Evolutionary conservation across 345 rosid genomes (phyloP).

Genomic region (Melaleuca quinquenervia): DNA sequence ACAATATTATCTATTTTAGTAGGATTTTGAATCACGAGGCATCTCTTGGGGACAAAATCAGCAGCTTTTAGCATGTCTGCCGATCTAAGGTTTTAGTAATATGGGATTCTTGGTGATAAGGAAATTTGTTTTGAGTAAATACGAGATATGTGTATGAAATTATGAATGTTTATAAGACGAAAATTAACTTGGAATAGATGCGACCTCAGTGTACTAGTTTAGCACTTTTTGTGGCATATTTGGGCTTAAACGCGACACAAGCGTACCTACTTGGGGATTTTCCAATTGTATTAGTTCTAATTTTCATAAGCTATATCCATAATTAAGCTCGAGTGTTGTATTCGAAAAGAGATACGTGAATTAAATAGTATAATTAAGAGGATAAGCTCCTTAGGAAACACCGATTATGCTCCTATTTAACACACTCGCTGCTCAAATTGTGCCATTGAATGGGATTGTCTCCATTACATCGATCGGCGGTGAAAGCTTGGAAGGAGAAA

Average conservation of each 20-base stretch:
- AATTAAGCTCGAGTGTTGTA: not conserved
- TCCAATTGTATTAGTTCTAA: not conserved
- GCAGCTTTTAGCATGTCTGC: not conserved
- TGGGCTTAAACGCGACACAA: not conserved
- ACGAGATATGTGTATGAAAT: not conserved
- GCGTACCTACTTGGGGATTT: not conserved
- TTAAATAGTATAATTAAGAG: not conserved
- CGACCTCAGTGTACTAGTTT: fast-evolving
- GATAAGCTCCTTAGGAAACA: not conserved
- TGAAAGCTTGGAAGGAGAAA: not conserved
- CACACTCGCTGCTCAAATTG: not conserved
- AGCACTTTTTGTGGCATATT: not conserved
- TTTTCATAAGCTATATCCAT: not conserved
- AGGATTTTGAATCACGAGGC: not conserved
- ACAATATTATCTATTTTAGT: not conserved
- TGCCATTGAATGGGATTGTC: not conserved
- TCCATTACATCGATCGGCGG: not conserved
- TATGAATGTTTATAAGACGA: not conserved
- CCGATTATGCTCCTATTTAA: not conserved
- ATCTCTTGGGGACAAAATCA: not conserved
- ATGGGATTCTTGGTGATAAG: not conserved
- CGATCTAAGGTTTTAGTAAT: not conserved
- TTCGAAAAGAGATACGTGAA: not conserved
- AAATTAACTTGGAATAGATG: not conserved
- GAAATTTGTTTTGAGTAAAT: not conserved